A percentile compares a stretch with the other conserved stretches of the same genome.
These are phyloP conservation scores for Waltiozyma sp. DNA, from an alignment of 1,139 yeast species.

Conservation along the genomic window DNA sequence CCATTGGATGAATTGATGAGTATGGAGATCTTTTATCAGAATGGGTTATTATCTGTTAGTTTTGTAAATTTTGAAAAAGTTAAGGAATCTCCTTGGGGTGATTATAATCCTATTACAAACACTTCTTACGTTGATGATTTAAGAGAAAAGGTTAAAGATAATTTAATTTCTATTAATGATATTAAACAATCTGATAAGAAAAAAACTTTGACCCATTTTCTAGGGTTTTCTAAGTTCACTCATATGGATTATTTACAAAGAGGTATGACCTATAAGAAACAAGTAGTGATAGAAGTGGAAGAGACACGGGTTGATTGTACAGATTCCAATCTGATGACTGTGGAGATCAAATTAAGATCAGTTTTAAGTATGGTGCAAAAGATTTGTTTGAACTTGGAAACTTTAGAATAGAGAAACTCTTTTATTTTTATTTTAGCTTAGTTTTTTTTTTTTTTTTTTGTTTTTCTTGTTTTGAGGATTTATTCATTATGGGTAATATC, in stretches of 20 bases:
- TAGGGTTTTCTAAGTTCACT: conserved; percentile 13
- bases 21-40: not conserved
- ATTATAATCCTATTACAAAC: conserved; percentile 20
- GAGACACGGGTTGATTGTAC: conserved; percentile 30
- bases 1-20: not conserved
- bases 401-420: conserved; percentile 1
- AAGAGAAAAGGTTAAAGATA: conserved; percentile 18
- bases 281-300: conserved; percentile 28
- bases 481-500: too few species aligned
- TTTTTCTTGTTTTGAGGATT: too few species aligned
- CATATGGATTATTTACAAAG: conserved; percentile 23
- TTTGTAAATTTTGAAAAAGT: conserved; percentile 7
- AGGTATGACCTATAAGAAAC: conserved; percentile 27
- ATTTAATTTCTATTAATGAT: conserved; percentile 9
- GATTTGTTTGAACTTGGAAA: conserved; percentile 22
- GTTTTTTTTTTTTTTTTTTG: too few species aligned
- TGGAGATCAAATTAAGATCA: conserved; percentile 29
- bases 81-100: conserved; percentile 25
- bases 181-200: conserved; percentile 10
- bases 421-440: conserved; percentile 7
- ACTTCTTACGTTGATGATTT: conserved; percentile 19
- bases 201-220: conserved; percentile 9
- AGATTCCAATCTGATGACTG: conserved; percentile 34
- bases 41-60: not conserved
- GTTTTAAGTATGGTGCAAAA: conserved; percentile 24